phyloP scores from a whole-genome alignment of 1,284 basidiomycete species.

The Omphalotus olearius region DNA sequence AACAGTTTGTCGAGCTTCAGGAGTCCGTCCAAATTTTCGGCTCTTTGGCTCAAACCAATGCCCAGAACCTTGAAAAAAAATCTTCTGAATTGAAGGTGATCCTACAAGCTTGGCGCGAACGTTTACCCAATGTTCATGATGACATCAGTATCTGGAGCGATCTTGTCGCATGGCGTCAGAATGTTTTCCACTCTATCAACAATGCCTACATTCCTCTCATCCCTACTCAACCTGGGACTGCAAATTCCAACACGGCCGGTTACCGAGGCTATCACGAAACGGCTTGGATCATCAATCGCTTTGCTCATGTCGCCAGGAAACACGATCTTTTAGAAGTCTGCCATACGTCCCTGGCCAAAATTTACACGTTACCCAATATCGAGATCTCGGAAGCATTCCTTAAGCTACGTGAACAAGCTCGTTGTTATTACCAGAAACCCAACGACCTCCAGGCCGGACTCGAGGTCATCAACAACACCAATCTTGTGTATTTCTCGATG shows the following conservation, averaged over 20 bases:
- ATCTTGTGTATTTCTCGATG: conserved; percentile 95
- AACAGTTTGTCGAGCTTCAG: conserved; percentile 97
- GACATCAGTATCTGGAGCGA: conserved; percentile 99
- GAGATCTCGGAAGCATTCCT: conserved; percentile 99
- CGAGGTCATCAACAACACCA: conserved; percentile 99
- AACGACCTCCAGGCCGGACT: conserved; percentile 92
- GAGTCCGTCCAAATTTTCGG: conserved; percentile 96
- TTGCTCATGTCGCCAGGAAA: conserved; percentile 98
- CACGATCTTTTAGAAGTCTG: conserved; percentile 97
- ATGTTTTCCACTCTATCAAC: conserved; percentile 92
- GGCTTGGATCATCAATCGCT: conserved; percentile 99
- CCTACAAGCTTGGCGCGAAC: conserved; percentile 95
- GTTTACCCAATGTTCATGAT: conserved; percentile 93
- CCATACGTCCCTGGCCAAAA: conserved; percentile 92
- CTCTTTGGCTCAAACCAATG: conserved; percentile 84
- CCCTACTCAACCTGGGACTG: conserved; percentile 44
- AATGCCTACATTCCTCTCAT: conserved; percentile 95
- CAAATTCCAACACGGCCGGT: conserved; percentile 81
- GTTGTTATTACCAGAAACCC: conserved; percentile 96
- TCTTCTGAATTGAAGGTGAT: conserved; percentile 95
- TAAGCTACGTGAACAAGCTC: conserved; percentile 98
- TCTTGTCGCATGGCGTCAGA: conserved; percentile 96
- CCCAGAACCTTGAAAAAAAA: conserved; percentile 90
- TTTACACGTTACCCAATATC: conserved; percentile 98
- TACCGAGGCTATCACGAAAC: conserved; percentile 99